A percentile compares a stretch with the other conserved stretches of the same genome.
phyloP scores from a whole-genome alignment of 495 filamentous ascomycete species.

The Sphaerosporella brunnea region DNA sequence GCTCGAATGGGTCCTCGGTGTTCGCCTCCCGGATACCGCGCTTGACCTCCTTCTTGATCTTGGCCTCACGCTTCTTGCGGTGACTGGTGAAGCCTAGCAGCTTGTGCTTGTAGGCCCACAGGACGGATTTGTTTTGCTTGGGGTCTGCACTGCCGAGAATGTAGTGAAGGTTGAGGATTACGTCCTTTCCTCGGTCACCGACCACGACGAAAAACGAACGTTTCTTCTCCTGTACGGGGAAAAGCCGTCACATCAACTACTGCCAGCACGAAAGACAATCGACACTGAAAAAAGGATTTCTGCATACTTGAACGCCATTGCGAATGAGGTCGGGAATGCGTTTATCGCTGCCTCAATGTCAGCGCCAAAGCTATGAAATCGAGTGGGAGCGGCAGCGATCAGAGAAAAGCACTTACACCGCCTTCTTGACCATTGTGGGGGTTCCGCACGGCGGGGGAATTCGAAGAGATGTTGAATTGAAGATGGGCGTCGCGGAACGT shows the following conservation, averaged over 20 bases:
- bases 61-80: constrained; percentile 90
- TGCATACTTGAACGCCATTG: constrained; percentile 59
- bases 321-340: constrained; percentile 90
- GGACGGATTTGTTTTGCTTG: constrained; percentile 87
- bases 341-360: constrained; percentile 45
- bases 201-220: constrained; percentile 94
- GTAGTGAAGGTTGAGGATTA: constrained; percentile 86
- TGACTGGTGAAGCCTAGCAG: constrained; percentile 83
- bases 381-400: background rate
- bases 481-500: background rate
- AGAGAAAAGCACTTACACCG: constrained; percentile 32
- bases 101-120: constrained; percentile 99
- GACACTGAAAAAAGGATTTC: background rate
- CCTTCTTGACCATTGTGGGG: constrained; percentile 37
- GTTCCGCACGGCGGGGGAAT: background rate
- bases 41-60: constrained; percentile 97
- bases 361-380: background rate
- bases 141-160: constrained; percentile 80
- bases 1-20: constrained; percentile 88
- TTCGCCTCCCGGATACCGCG: constrained; percentile 89
- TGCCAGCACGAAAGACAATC: background rate
- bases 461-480: background rate
- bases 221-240: constrained; percentile 54
- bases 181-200: constrained; percentile 89
- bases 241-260: background rate